A percentile compares a stretch with the other conserved stretches of the same genome.
Evolutionary conservation across 1,284 basidiomycete genomes (phyloP).

Genomic region (Papiliotrema fonsecae): DNA sequence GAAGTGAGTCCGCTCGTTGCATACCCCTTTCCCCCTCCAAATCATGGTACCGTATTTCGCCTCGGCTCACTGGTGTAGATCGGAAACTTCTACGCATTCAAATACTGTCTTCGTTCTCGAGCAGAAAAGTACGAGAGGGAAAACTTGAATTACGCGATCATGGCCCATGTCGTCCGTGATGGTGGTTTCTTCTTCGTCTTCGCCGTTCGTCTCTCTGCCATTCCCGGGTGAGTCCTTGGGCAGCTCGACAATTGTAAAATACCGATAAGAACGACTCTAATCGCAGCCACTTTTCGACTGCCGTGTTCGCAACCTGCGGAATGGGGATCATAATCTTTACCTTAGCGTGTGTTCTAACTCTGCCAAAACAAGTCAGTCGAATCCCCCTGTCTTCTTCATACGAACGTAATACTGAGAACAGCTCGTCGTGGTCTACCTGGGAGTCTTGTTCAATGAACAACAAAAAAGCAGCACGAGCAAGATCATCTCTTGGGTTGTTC

Average conservation of each 20-base stretch:
- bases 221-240: slow-evolving; percentile 56
- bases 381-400: not conserved
- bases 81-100: slow-evolving; percentile 45
- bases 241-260: not conserved
- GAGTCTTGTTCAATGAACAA: slow-evolving; percentile 54
- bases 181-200: slow-evolving; percentile 74
- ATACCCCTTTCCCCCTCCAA: no score
- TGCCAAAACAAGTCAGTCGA: slow-evolving; percentile 59
- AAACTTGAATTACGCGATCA: slow-evolving; percentile 68
- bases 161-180: slow-evolving; percentile 69
- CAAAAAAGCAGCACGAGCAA: slow-evolving; percentile 15
- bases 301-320: slow-evolving; percentile 72
- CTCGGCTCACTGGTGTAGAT: no score
- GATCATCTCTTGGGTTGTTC: slow-evolving; percentile 59
- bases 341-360: slow-evolving; percentile 64
- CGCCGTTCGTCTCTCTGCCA: slow-evolving; percentile 68
- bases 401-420: slow-evolving; percentile 1
- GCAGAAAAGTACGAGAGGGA: slow-evolving; percentile 67
- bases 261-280: not conserved
- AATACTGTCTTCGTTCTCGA: slow-evolving; percentile 53
- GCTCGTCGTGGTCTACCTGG: slow-evolving; percentile 61
- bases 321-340: slow-evolving; percentile 62
- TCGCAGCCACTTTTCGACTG: slow-evolving; percentile 48
- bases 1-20: no score
- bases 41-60: no score